Base-by-base conservation (phyloP, 2,329 filamentous ascomycete genomes). In the Herpotrichia juniperi region DNA sequence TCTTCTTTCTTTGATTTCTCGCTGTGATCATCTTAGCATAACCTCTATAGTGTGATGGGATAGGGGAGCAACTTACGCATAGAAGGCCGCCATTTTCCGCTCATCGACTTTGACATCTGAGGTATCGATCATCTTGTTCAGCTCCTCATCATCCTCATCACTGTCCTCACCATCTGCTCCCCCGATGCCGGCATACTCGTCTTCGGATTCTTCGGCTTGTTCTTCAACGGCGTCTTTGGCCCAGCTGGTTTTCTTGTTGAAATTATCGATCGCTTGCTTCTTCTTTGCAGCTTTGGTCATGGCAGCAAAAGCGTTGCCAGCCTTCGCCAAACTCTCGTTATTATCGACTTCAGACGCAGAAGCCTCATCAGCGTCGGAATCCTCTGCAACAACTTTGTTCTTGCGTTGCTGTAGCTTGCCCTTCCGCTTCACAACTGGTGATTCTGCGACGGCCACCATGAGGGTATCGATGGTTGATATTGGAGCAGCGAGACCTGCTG, bases 161-260 rank as follows among this genome's bases (percentile, higher is more conserved):
- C 86, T 87, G 58, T 93, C 91, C 61, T 97, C 93, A 54, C 93
- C 93, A 73, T 93, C 93, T 10, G 81, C 88, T 57, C 94, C 94
- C 61, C 94, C 94, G 9, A 99, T 81, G 4, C 94, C 94, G 32
- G 93, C 93, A 71, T 97, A 99, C 73, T 99, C 94, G 70, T 99
- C 94, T 69, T 99, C 96, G 0, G 94, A 99, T 75, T 99, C 94
- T 64, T 96, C 91, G 54, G 94, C 93, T 69, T 96, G 92, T 61
- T 97, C 94, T 59, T 97, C 85, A 31, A 99, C 82, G 83, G 96
- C 64, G 21, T 88, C 87, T 66, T 87, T 92, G 0, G 93, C 93
- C 68, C 90, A 87, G 76, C 91, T 96, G 71, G 89, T 93, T 74
- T 91, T 93, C 74, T 88, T 90, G 75, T 96, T 84, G 63, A 92